Conservation (phyloP, 2,329 filamentous ascomycete species). For the Erysiphe pulchra region DNA sequence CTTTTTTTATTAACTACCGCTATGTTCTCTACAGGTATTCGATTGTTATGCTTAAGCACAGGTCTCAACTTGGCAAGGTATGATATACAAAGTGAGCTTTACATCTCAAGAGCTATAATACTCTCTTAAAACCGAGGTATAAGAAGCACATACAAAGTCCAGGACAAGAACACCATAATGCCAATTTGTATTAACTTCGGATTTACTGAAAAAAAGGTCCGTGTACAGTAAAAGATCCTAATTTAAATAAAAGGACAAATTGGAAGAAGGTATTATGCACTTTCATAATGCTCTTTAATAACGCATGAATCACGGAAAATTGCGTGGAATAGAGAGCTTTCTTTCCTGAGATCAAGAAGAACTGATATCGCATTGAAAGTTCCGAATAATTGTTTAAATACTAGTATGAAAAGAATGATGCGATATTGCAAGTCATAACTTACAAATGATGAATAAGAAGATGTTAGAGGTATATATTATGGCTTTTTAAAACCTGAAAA, state of each 20-base stretch:
- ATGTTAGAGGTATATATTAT: too few relatives aligned
- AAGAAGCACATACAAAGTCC: not conserved
- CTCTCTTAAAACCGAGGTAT: not conserved
- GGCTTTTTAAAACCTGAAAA: too few relatives aligned
- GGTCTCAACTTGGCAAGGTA: slow-evolving; percentile 8
- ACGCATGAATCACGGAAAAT: not conserved
- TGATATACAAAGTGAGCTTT: not conserved
- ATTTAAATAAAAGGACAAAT: not conserved
- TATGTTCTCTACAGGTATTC: slow-evolving; percentile 18
- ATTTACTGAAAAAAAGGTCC: not conserved
- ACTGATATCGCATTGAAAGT: not conserved
- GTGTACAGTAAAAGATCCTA: not conserved
- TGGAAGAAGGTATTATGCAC: not conserved
- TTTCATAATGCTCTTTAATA: not conserved
- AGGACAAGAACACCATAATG: too few relatives aligned
- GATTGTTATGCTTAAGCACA: slow-evolving; percentile 21
- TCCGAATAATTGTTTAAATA: not conserved
- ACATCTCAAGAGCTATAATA: not conserved
- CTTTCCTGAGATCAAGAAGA: not conserved
- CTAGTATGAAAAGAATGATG: not conserved
- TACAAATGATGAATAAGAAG: not conserved
- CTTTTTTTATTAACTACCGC: not conserved
- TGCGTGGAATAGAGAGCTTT: not conserved
- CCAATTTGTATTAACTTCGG: too few relatives aligned
- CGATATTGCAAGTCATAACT: not conserved